Evolutionary conservation across 2,329 filamentous ascomycete genomes (phyloP).

Genomic region (Aspergillus fructus): DNA sequence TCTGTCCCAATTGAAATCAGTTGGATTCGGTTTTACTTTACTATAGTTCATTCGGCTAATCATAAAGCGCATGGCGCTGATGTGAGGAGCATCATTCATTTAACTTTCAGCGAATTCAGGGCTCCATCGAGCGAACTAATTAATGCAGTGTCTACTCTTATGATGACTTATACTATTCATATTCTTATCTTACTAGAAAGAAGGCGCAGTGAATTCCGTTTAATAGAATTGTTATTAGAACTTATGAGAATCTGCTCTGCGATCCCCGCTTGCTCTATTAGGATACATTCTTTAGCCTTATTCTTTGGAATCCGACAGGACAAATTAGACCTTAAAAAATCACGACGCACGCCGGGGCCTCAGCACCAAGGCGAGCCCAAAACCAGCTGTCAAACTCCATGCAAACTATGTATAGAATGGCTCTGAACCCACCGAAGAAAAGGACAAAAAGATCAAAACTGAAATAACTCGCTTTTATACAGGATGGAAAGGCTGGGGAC

Average conservation of each 20-base stretch:
- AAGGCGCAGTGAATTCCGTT: too few species aligned
- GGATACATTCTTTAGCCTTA: not conserved
- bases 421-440: not conserved
- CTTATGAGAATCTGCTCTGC: not conserved
- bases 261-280: not conserved
- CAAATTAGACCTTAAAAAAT: not conserved
- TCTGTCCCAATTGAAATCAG: too few species aligned
- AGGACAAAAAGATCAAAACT: not conserved
- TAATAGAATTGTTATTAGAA: too few species aligned
- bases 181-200: too few species aligned
- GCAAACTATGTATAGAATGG: not conserved
- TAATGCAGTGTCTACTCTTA: too few species aligned
- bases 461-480: slow-evolving; percentile 1
- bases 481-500: not conserved
- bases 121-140: too few species aligned
- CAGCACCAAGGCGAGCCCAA: not conserved
- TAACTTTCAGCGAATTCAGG: too few species aligned
- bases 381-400: not conserved
- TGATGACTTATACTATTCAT: too few species aligned
- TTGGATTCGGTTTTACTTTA: too few species aligned
- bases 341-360: not conserved
- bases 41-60: too few species aligned
- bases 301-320: not conserved
- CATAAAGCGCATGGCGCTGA: too few species aligned
- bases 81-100: too few species aligned